Evolutionary conservation across 331 rosid species (phyloP).

Genomic region (Arachis monticola): DNA sequence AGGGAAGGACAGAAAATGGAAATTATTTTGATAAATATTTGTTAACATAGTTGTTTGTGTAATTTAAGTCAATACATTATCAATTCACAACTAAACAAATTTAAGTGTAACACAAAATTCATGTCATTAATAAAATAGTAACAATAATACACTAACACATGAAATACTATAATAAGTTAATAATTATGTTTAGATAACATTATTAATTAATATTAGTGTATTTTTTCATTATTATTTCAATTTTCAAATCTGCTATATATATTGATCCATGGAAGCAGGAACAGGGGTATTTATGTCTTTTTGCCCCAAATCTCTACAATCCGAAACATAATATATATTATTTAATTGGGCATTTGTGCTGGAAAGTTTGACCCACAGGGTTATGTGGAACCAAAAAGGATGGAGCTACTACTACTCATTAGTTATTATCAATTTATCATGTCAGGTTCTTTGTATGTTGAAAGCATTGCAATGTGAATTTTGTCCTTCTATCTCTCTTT

Average conservation of each 20-base stretch:
- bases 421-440: not conserved
- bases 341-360: constrained; percentile 37
- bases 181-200: too few species aligned
- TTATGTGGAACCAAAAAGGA: constrained; percentile 60
- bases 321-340: constrained; percentile 38
- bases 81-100: too few species aligned
- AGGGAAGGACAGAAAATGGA: constrained; percentile 50
- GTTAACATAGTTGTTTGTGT: too few species aligned
- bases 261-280: not conserved
- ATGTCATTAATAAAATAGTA: too few species aligned
- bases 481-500: not conserved
- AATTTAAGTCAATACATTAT: too few species aligned
- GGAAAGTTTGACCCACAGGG: constrained; percentile 65
- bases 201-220: too few species aligned
- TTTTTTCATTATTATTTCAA: too few species aligned
- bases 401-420: constrained; percentile 39
- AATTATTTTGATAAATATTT: constrained; percentile 39
- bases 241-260: too few species aligned
- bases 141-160: too few species aligned
- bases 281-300: constrained; percentile 49
- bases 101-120: too few species aligned
- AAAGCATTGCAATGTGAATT: constrained; percentile 35
- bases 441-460: constrained; percentile 75
- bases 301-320: constrained; percentile 76
- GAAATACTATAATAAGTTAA: too few species aligned